Evolutionary conservation across 176 grass and related monocot species (phyloP), one percentile per base, ranked within the genome.

Genomic region (Lolium multiflorum): DNA sequence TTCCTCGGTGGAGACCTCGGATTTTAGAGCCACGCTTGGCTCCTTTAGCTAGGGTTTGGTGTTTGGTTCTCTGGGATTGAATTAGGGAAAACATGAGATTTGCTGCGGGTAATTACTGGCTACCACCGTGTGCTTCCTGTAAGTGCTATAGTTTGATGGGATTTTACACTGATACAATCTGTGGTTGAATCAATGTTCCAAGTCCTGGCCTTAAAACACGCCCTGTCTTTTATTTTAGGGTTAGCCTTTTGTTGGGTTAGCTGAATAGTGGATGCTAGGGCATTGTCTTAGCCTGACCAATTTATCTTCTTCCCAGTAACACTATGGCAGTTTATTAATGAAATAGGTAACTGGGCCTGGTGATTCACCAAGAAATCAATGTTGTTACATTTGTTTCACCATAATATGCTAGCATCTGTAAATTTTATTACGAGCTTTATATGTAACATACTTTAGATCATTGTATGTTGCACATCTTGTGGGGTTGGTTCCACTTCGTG

Each of bases 1-100:
- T 58, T 77, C 7, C 22, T 63, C 28, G 65, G 70, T 88, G 22
- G 2, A 41, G 38, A 43, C 17, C 1, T n/a, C 43, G 20, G 41
- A 41, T 54, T 63, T 62, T 63, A 35, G 50, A 84, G 25, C 65
- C 49, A 3, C 12, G 1, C 9, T 68, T 44, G 9, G 17, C 81
- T 61, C 76, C 62, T 76, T 43, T 55, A 81, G 75, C 43, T 91
- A 91, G 77, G 89, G 70, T 88, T 77, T 76, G 81, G 75, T 80
- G 39, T 1, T 87, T 70, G 15, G 66, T 76, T 43, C 8, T 10
- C 61, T 72, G 44, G 15, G 15, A 18, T 38, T 64, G 25, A 80
- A 80, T 74, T 22, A 65, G 89, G 78, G 44, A 31, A 48, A 60
- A 16, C 6, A 11, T 5, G 2, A 20, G 7, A 52, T 9, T 63